These are phyloP conservation scores for Podila epicladia DNA, from an alignment of 192 early-diverging fungal species.

Conservation along the genomic window DNA sequence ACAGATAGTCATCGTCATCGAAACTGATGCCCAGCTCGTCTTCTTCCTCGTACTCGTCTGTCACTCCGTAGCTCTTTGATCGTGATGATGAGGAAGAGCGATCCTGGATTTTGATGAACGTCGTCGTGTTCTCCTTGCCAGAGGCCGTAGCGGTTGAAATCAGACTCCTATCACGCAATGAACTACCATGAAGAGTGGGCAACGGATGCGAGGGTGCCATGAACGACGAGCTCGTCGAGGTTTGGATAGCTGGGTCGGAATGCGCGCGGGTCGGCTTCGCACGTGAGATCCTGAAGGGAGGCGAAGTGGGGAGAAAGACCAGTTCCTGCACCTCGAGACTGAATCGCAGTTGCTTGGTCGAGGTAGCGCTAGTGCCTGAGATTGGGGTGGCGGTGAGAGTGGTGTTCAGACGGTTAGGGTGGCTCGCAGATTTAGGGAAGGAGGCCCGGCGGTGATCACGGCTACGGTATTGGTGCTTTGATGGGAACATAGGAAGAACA, in stretches of 20 bases:
- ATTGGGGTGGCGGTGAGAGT: conserved; percentile 16
- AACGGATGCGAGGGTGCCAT: conserved; percentile 22
- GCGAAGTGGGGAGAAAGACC: conserved; percentile 36
- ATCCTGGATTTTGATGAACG: conserved; percentile 35
- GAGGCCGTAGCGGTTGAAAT: conserved; percentile 23
- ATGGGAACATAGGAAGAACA: conserved; percentile 20
- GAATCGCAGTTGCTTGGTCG: conserved; percentile 35
- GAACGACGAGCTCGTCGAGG: conserved; percentile 21
- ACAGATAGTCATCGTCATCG: neutral
- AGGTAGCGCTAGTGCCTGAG: neutral
- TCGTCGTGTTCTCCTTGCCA: conserved; percentile 22
- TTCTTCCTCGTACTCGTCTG: conserved; percentile 18
- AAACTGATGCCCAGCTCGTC: neutral
- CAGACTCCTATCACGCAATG: conserved; percentile 3
- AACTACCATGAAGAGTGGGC: neutral
- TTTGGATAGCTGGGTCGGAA: conserved; percentile 41
- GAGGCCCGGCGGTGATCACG: conserved; percentile 39
- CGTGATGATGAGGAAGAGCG: neutral
- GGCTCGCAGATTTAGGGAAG: conserved; percentile 40
- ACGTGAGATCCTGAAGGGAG: conserved; percentile 42
- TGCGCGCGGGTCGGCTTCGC: conserved; percentile 39
- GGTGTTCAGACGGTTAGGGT: conserved; percentile 18
- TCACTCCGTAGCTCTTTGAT: neutral
- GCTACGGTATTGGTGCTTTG: conserved; percentile 38
- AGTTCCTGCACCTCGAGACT: conserved; percentile 46